Conservation (phyloP, 129 eudicot genomes). For the Helianthus tuberosus region DNA sequence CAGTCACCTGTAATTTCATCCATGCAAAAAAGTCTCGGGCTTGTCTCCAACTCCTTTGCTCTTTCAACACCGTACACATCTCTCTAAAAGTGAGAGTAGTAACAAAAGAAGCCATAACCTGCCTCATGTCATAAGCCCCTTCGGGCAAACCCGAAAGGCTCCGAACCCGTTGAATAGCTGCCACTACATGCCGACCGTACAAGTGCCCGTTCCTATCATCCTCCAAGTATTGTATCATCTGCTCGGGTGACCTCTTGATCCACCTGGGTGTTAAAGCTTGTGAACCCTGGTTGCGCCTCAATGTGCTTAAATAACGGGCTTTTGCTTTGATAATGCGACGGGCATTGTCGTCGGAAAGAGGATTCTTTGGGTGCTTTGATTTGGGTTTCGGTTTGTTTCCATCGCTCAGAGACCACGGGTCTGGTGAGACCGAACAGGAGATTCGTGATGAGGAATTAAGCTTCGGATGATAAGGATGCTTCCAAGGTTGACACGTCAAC, state of each 20-base stretch:
- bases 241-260: slow-evolving; percentile 90
- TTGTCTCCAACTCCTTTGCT: slow-evolving; percentile 81
- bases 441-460: slow-evolving; percentile 25
- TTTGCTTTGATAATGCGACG: slow-evolving; percentile 82
- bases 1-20: slow-evolving; percentile 95
- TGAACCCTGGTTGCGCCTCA: slow-evolving; percentile 93
- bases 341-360: slow-evolving; percentile 85
- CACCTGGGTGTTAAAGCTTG: slow-evolving; percentile 73
- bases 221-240: slow-evolving; percentile 83
- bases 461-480: slow-evolving; percentile 9
- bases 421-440: slow-evolving; percentile 56
- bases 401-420: slow-evolving; percentile 87
- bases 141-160: slow-evolving; percentile 59
- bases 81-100: slow-evolving; percentile 77
- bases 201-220: slow-evolving; percentile 91
- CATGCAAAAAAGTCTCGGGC: slow-evolving; percentile 83
- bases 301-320: slow-evolving; percentile 62
- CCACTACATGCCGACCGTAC: slow-evolving; percentile 88
- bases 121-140: slow-evolving; percentile 82
- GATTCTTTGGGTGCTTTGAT: slow-evolving; percentile 75
- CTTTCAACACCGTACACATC: slow-evolving; percentile 90
- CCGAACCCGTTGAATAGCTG: slow-evolving; percentile 79
- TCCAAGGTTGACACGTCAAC: slow-evolving; percentile 21
- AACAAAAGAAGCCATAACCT: slow-evolving; percentile 81
- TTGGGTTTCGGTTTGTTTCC: slow-evolving; percentile 86